Conservation (phyloP, 257 asterid genomes). For the Cordia subcordata region DNA sequence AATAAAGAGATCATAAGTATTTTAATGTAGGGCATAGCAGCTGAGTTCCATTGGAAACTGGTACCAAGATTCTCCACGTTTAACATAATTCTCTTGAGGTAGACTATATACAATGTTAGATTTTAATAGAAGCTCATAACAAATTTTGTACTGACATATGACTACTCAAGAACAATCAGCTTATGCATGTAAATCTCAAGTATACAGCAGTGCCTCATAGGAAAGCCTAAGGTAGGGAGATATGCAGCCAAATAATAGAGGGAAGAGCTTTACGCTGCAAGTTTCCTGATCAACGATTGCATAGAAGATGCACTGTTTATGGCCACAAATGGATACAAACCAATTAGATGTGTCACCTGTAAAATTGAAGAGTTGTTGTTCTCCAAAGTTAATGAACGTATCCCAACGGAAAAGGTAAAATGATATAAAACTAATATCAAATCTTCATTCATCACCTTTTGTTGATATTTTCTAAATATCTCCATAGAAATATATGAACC, state of each 20-base stretch:
- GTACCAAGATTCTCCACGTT: too few relatives aligned
- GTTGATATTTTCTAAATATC: slow-evolving; percentile 48
- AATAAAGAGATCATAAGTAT: too few relatives aligned
- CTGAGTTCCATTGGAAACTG: too few relatives aligned
- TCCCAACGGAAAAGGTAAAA: slow-evolving; percentile 1
- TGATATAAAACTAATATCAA: neutral
- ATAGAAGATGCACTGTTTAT: slow-evolving; percentile 46
- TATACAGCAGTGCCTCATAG: neutral
- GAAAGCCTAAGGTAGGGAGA: neutral
- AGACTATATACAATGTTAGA: too few relatives aligned
- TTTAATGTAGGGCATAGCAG: too few relatives aligned
- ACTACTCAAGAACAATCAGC: neutral
- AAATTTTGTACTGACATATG: too few relatives aligned
- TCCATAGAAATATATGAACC: slow-evolving; percentile 80
- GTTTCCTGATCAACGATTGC: slow-evolving; percentile 62
- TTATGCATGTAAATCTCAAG: neutral
- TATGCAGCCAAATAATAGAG: slow-evolving; percentile 21
- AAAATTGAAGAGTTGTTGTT: slow-evolving; percentile 15
- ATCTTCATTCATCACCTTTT: slow-evolving; percentile 47
- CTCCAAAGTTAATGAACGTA: slow-evolving; percentile 1
- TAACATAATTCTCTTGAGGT: too few relatives aligned
- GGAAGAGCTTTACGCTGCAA: slow-evolving; percentile 37
- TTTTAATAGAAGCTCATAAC: too few relatives aligned
- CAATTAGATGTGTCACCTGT: slow-evolving; percentile 57
- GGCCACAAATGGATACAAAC: slow-evolving; percentile 86